A percentile compares a stretch with the other conserved stretches of the same genome.
phyloP scores from a whole-genome alignment of 805 yeast species.

The Nakazawaea anatomiae region DNA sequence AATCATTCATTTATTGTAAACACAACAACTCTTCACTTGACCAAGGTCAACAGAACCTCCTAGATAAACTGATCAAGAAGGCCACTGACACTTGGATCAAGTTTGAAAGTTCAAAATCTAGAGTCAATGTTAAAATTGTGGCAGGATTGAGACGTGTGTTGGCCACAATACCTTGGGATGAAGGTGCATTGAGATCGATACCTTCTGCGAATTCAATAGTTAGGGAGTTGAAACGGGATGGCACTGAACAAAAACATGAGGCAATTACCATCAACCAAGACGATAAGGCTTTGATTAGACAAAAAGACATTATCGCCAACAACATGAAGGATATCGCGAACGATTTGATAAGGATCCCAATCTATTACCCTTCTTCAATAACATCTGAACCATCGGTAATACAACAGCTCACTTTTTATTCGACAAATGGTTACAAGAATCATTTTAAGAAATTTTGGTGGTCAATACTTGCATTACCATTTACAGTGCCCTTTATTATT shows the following conservation, averaged over 20 bases:
- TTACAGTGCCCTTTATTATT: constrained; percentile 73
- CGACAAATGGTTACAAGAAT: constrained; percentile 35
- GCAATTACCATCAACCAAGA: constrained; percentile 6
- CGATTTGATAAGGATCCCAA: constrained; percentile 31
- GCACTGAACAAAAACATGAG: constrained; percentile 10
- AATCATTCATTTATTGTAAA: constrained; percentile 65
- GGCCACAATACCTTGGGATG: constrained; percentile 72
- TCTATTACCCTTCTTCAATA: constrained; percentile 44
- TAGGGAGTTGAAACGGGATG: constrained; percentile 35
- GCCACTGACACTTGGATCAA: constrained; percentile 60
- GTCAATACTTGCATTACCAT: constrained; percentile 60
- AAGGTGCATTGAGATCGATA: constrained; percentile 64
- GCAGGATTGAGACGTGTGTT: constrained; percentile 44
- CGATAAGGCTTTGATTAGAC: background rate
- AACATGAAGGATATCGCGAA: constrained; percentile 7
- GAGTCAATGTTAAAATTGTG: constrained; percentile 57
- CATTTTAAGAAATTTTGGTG: constrained; percentile 52
- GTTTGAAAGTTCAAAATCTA: constrained; percentile 46
- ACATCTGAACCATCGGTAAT: constrained; percentile 23
- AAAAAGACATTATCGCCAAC: constrained; percentile 1
- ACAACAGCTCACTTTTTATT: constrained; percentile 35
- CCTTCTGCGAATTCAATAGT: constrained; percentile 63
- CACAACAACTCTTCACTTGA: constrained; percentile 28
- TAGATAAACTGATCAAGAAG: constrained; percentile 36
- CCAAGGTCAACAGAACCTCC: constrained; percentile 21